Percentiles rank a stretch among this genome's conserved stretches.
These are phyloP conservation scores for Gnomoniopsis sp. DNA, from an alignment of 2,329 filamentous ascomycete genomes.

Conservation along the genomic window DNA sequence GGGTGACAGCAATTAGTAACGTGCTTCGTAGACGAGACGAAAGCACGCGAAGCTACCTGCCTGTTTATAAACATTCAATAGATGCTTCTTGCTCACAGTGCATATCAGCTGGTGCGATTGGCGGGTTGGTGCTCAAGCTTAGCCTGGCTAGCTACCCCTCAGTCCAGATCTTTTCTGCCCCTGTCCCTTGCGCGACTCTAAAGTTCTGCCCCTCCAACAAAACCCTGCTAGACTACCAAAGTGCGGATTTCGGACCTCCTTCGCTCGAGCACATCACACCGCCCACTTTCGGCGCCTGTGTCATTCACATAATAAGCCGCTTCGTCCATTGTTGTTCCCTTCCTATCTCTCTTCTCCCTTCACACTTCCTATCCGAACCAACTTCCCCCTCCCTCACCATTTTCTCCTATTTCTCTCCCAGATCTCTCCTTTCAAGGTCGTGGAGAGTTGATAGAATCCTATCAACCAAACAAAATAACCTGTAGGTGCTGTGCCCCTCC, in stretches of 20 bases:
- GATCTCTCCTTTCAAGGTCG: slow-evolving; percentile 15
- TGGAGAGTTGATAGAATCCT: slow-evolving; percentile 11
- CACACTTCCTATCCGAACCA: neutral
- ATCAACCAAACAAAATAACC: neutral
- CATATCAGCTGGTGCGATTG: too few relatives aligned
- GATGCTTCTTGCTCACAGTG: neutral
- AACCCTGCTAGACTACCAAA: neutral
- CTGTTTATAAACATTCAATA: neutral
- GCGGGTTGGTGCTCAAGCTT: neutral
- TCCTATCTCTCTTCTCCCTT: slow-evolving; percentile 1
- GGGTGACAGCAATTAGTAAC: too few relatives aligned
- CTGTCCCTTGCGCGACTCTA: slow-evolving; percentile 5
- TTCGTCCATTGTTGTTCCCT: neutral
- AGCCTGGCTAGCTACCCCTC: slow-evolving; percentile 4
- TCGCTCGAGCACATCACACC: slow-evolving; percentile 8
- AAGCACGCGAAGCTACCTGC: too few relatives aligned
- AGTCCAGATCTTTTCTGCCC: slow-evolving; percentile 1
- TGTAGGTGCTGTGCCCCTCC: slow-evolving; percentile 1
- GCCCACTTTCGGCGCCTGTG: slow-evolving; percentile 5
- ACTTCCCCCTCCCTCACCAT: slow-evolving; percentile 13
- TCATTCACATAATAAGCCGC: slow-evolving; percentile 13
- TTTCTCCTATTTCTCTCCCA: slow-evolving; percentile 10
- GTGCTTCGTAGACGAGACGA: too few relatives aligned
- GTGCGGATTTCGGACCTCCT: neutral
- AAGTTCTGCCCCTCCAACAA: neutral